These are phyloP conservation scores for Fusarium newnesense DNA, from an alignment of 2,329 filamentous ascomycete species.

Conservation along the genomic window DNA sequence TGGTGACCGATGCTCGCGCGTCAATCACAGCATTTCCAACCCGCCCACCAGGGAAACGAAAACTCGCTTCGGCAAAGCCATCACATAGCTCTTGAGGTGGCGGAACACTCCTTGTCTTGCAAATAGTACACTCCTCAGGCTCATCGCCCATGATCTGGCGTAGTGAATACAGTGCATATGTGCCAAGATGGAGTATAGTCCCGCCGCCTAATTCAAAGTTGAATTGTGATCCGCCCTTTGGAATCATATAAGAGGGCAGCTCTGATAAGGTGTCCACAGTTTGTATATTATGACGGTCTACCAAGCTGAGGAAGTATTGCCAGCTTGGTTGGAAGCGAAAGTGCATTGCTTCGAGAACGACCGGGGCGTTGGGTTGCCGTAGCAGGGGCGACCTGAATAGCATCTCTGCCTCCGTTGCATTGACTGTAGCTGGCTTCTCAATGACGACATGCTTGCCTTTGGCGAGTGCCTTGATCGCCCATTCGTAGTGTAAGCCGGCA, in stretches of 20 bases:
- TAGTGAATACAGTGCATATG: neutral
- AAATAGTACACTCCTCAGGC: neutral
- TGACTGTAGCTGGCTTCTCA: neutral
- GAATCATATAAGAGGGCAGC: neutral
- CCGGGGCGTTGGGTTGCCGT: neutral
- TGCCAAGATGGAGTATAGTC: neutral
- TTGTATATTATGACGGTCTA: neutral
- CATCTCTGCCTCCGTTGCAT: neutral
- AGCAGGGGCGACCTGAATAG: neutral
- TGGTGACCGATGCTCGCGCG: neutral
- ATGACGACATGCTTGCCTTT: neutral
- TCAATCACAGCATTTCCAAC: neutral
- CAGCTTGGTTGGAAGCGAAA: neutral
- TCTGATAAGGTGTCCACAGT: accelerated
- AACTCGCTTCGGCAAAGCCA: neutral
- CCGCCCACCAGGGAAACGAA: neutral
- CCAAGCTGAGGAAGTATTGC: neutral
- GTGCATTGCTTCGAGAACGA: neutral
- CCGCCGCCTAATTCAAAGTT: neutral
- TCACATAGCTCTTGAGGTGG: neutral
- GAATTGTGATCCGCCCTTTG: neutral
- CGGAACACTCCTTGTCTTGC: neutral
- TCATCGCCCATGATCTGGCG: neutral
- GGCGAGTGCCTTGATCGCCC: neutral
- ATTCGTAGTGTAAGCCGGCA: neutral